Evolutionary conservation across 352 stramenopile genomes (phyloP).

Genomic region (Aphanomyces cochlioides): DNA sequence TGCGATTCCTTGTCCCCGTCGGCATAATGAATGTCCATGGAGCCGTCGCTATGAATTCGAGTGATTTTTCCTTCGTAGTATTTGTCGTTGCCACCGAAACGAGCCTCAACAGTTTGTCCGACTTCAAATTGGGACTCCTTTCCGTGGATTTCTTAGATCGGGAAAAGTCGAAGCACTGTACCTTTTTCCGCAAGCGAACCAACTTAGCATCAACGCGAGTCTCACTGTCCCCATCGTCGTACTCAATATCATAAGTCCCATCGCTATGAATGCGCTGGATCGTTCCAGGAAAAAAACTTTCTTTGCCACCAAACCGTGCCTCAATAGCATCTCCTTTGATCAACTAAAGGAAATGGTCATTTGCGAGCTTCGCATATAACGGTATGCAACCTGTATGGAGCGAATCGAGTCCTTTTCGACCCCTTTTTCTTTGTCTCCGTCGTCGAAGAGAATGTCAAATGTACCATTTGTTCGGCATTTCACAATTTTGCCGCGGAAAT

Average conservation of each 20-base stretch:
- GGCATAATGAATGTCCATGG: slow-evolving; percentile 65
- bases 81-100: slow-evolving; percentile 49
- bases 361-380: background rate
- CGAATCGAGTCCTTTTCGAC: background rate
- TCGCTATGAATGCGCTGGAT: slow-evolving; percentile 55
- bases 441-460: slow-evolving; percentile 68
- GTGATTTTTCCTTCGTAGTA: slow-evolving; percentile 56
- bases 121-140: slow-evolving; percentile 40
- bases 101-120: slow-evolving; percentile 57
- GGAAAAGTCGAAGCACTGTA: too few species aligned
- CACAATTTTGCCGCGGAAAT: slow-evolving; percentile 50
- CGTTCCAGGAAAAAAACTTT: slow-evolving; percentile 45
- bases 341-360: slow-evolving; percentile 40
- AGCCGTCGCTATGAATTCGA: slow-evolving; percentile 46
- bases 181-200: background rate
- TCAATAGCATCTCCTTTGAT: slow-evolving; percentile 51
- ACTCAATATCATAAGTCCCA: slow-evolving; percentile 54
- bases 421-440: slow-evolving; percentile 55
- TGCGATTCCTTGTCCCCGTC: slow-evolving; percentile 64
- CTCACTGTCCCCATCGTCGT: slow-evolving; percentile 73
- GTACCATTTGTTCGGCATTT: slow-evolving; percentile 46
- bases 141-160: background rate
- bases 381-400: background rate
- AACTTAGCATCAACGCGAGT: slow-evolving; percentile 36
- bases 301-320: slow-evolving; percentile 55